Percentiles rank a stretch among this genome's conserved stretches.
These are phyloP conservation scores for Komagataella mondaviorum DNA, from an alignment of 805 yeast genomes.

Conservation along the genomic window DNA sequence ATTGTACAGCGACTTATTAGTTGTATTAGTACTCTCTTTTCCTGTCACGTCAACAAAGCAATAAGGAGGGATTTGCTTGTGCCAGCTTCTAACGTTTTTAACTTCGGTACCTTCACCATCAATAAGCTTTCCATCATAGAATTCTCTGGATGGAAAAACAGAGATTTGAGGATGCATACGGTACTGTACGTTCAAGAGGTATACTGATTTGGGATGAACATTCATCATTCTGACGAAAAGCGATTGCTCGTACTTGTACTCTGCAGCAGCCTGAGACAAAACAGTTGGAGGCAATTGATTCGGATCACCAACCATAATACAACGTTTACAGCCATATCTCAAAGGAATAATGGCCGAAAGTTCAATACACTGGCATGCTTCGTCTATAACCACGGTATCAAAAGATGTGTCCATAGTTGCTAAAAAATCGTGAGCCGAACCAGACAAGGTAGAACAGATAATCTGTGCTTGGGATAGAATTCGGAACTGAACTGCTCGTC, in stretches of 20 bases:
- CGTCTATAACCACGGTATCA: constrained; percentile 88
- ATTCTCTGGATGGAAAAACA: constrained; percentile 71
- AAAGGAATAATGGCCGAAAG: constrained; percentile 83
- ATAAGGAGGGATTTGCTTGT: constrained; percentile 58
- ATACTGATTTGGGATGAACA: constrained; percentile 42
- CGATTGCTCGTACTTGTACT: constrained; percentile 74
- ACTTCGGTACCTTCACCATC: constrained; percentile 70
- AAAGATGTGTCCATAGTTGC: constrained; percentile 64
- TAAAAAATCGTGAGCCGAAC: constrained; percentile 83
- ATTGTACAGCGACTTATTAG: constrained; percentile 63
- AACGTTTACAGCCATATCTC: constrained; percentile 77
- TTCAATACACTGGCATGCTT: constrained; percentile 96
- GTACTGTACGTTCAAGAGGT: constrained; percentile 79
- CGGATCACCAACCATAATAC: constrained; percentile 98
- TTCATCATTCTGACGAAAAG: constrained; percentile 88
- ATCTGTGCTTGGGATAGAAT: constrained; percentile 67
- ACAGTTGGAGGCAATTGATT: constrained; percentile 97
- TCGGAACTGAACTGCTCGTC: constrained; percentile 60
- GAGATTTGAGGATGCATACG: constrained; percentile 97
- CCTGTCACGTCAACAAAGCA: constrained; percentile 62
- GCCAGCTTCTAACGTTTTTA: constrained; percentile 60
- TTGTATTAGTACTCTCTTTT: constrained; percentile 47
- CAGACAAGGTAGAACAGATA: constrained; percentile 85
- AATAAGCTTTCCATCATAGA: constrained; percentile 55
- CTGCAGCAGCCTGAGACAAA: constrained; percentile 75